Evolutionary conservation across 2,329 filamentous ascomycete species (phyloP).

Genomic region (Penicillium sp.): DNA sequence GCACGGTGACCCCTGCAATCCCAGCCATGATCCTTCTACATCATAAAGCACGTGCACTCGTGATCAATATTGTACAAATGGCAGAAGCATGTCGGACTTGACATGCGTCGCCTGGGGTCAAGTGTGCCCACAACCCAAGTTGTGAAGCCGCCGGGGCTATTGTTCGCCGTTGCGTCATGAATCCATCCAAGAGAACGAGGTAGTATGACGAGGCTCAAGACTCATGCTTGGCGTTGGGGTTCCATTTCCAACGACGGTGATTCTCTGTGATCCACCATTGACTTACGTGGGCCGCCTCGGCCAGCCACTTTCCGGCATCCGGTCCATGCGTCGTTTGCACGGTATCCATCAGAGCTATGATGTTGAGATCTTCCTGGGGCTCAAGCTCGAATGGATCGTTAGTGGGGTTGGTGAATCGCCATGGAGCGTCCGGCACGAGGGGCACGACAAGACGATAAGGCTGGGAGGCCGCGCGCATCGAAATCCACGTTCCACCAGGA

Average conservation of each 20-base stretch:
- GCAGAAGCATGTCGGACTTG: no score
- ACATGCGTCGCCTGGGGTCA: no score
- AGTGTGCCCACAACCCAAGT: no score
- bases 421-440: constrained; percentile 63
- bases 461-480: constrained; percentile 72
- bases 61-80: no score
- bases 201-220: not conserved
- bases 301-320: constrained; percentile 33
- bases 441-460: constrained; percentile 63
- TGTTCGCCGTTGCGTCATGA: no score
- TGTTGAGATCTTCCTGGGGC: constrained; percentile 30
- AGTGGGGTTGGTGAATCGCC: constrained; percentile 33
- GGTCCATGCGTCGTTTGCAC: constrained; percentile 28
- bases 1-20: no score
- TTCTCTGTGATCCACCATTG: constrained; percentile 41
- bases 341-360: constrained; percentile 22
- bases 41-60: no score
- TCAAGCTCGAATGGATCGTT: constrained; percentile 34
- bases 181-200: no score
- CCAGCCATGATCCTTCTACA: no score
- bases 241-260: constrained; percentile 16
- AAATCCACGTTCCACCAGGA: constrained; percentile 46
- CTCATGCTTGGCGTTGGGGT: constrained; percentile 2
- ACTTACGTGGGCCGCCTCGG: constrained; percentile 32
- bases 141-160: no score